Conservation (phyloP, 352 stramenopile species). For the Phytophthora vignae region DNA sequence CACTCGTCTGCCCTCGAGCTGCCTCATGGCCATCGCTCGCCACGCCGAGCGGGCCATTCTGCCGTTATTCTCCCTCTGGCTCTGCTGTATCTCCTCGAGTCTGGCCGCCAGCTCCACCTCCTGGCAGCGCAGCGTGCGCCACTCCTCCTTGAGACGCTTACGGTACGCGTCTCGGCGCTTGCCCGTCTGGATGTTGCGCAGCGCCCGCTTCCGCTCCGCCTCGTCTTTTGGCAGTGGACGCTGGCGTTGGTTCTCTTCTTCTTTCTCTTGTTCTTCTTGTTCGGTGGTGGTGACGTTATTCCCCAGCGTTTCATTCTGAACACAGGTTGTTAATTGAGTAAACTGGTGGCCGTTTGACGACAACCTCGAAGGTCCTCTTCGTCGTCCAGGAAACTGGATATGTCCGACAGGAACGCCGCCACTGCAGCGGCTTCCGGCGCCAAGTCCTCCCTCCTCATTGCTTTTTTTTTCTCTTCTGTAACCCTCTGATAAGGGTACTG, state of each 20-base stretch:
- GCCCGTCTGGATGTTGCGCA: slow-evolving; percentile 28
- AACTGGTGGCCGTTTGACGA: neutral
- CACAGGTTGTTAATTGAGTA: neutral
- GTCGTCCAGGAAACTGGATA: slow-evolving; percentile 25
- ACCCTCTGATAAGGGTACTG: neutral
- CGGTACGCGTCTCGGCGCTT: slow-evolving; percentile 32
- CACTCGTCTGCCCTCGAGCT: slow-evolving; percentile 14
- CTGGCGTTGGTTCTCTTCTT: neutral
- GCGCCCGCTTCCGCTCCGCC: slow-evolving; percentile 15
- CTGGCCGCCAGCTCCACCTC: slow-evolving; percentile 23
- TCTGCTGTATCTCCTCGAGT: slow-evolving; percentile 19
- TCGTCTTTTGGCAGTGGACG: slow-evolving; percentile 12
- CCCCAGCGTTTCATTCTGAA: slow-evolving; percentile 6
- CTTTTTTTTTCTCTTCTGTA: neutral
- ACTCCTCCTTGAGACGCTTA: slow-evolving; percentile 23
- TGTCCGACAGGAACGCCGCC: slow-evolving; percentile 32
- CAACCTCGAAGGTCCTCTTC: neutral
- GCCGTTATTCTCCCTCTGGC: neutral
- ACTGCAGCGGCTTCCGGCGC: slow-evolving; percentile 16
- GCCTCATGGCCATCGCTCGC: slow-evolving; percentile 28
- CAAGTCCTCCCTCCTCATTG: slow-evolving; percentile 9
- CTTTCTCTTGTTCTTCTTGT: neutral
- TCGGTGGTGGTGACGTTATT: slow-evolving; percentile 7
- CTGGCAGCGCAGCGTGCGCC: slow-evolving; percentile 17
- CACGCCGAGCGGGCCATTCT: slow-evolving; percentile 8